Evolutionary conservation across 192 early-diverging fungal species (phyloP), one percentile per base, ranked within the genome.

Genomic region (Coemansia sp.): DNA sequence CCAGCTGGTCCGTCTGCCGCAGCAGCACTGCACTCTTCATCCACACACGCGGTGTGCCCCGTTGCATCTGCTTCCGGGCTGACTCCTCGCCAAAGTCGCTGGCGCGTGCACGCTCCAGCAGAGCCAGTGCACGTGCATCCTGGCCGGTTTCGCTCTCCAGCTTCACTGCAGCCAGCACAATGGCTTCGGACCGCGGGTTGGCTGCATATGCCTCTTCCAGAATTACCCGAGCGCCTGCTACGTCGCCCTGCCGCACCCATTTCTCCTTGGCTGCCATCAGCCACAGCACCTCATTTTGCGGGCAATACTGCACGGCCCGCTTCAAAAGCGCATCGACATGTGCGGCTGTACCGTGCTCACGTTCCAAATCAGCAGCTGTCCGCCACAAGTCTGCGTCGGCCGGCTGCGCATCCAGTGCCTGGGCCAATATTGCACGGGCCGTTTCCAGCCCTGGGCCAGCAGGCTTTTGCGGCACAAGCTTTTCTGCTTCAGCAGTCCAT

Each of bases 181-280:
- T 95, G 58, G 92, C 83, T 60, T 97, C 94, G 30, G 88, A 91
- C 50, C 86, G 85, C 0, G 93, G 90, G 64, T 97, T 96, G 3
- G 94, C 93, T 9, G 81, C 80, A 72, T 94, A 94, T 5, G 95
- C 95, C 48, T 84, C 82, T 33, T 85, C 88, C 15, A 99, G 80
- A 50, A 96, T 91, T 12, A 63, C 72, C 23, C 93, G 87, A 10
- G 95, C 96, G 19, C 84, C 90, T 5, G 81, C 77, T 13, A 98
- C 81, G 63, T 94, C 88, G 6, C 87, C 86, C 11, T 82, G 80
- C 3, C 26, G 30, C 14, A 86, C 50, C 96, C 96, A 97, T 66
- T 90, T 91, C 47, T 96, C 93, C 65, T 97, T 96, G 26, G 96
- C 96, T 0, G 83, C 88, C 90, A 97, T 97, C 26, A 99, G 81